These are phyloP conservation scores for Suillus weaverae DNA, from an alignment of 768 basidiomycete genomes.

Conservation along the genomic window DNA sequence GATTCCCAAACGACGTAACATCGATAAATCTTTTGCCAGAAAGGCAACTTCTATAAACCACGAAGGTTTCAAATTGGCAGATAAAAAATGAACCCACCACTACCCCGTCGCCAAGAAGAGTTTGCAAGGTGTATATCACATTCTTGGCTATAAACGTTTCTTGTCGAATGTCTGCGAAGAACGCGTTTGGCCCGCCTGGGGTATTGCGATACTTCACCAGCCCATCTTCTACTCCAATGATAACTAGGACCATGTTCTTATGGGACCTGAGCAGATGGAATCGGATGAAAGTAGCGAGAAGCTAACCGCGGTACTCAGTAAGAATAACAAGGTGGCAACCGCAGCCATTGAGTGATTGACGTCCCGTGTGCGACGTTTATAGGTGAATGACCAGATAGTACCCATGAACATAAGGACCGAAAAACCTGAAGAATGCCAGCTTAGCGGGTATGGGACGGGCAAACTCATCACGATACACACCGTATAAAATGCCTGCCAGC, in stretches of 20 bases:
- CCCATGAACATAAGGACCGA: conserved; percentile 36
- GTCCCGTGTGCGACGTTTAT: background rate
- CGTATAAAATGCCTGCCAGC: conserved; percentile 21
- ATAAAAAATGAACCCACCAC: conserved; percentile 19
- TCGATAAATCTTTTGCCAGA: conserved; percentile 23
- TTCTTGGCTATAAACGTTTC: conserved; percentile 31
- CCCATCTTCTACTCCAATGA: conserved; percentile 26
- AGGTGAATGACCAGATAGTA: conserved; percentile 26
- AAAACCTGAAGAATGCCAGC: conserved; percentile 24
- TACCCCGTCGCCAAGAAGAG: conserved; percentile 30
- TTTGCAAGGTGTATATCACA: conserved; percentile 26
- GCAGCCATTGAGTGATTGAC: conserved; percentile 24
- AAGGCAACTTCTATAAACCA: background rate
- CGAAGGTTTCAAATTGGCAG: background rate
- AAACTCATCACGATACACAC: background rate
- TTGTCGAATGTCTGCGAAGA: conserved; percentile 27
- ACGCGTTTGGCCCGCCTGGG: conserved; percentile 22
- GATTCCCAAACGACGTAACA: conserved; percentile 35
- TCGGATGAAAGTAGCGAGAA: background rate
- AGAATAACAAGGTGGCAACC: conserved; percentile 25
- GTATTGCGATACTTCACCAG: conserved; percentile 22
- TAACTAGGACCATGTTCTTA: conserved; percentile 27
- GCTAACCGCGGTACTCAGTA: conserved; percentile 32
- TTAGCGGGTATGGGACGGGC: background rate
- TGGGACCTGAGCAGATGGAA: background rate